Conservation (phyloP, 2,329 filamentous ascomycete genomes). For the Aspergillus bombycis region DNA sequence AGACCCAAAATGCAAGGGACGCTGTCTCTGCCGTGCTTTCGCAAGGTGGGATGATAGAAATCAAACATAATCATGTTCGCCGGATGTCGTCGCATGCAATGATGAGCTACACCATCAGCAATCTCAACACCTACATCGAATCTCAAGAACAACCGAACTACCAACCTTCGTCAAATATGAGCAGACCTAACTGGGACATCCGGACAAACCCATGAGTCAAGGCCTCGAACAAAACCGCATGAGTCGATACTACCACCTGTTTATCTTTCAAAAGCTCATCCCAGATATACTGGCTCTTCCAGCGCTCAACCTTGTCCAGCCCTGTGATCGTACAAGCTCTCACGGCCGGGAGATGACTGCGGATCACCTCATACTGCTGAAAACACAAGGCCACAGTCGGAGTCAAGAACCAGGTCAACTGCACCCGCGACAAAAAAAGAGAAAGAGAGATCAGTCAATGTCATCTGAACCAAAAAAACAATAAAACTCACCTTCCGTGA, state of each 20-base stretch:
- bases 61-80: conserved; percentile 72
- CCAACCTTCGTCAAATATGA: conserved; percentile 83
- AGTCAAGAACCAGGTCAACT: conserved; percentile 71
- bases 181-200: conserved; percentile 64
- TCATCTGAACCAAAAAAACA: neutral
- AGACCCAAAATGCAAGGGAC: conserved; percentile 74
- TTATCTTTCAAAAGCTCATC: conserved; percentile 65
- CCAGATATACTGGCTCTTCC: conserved; percentile 71
- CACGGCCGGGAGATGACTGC: conserved; percentile 60
- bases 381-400: conserved; percentile 69
- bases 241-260: conserved; percentile 76
- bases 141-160: neutral
- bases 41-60: conserved; percentile 63
- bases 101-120: conserved; percentile 60
- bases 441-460: neutral
- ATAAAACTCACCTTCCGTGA: conserved; percentile 56
- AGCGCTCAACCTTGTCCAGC: conserved; percentile 70
- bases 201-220: conserved; percentile 73
- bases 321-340: conserved; percentile 68
- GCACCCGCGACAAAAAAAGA: neutral
- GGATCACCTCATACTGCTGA: conserved; percentile 67
- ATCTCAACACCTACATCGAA: neutral
- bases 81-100: conserved; percentile 67
- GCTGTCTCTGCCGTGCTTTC: conserved; percentile 31
- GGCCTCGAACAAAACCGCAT: conserved; percentile 74